These are phyloP conservation scores for Pythium biforme DNA, from an alignment of 352 stramenopile species.

Conservation along the genomic window DNA sequence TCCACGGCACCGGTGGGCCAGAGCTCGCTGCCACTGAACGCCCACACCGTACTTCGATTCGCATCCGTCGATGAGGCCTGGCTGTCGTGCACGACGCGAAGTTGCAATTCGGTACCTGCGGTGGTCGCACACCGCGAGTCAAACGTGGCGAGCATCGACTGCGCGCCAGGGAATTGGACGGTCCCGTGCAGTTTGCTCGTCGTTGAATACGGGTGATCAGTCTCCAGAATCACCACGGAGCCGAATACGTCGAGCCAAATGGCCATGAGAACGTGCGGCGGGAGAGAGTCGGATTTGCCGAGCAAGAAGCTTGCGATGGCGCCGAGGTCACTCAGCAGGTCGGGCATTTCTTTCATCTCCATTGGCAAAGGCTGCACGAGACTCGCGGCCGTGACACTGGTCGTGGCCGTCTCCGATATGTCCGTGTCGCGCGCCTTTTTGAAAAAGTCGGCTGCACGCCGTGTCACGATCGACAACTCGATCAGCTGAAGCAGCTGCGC, in stretches of 20 bases:
- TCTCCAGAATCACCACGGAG: conserved; percentile 57
- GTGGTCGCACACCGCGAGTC: conserved; percentile 59
- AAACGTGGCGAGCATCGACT: conserved; percentile 61
- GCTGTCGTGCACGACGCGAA: conserved; percentile 9
- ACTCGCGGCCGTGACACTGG: conserved; percentile 11
- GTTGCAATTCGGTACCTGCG: conserved; percentile 20
- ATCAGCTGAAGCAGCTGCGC: conserved; percentile 74
- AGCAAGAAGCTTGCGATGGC: conserved; percentile 63
- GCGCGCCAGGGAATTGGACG: conserved; percentile 52
- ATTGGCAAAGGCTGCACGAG: conserved; percentile 43
- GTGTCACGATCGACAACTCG: conserved; percentile 66
- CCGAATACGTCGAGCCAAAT: conserved; percentile 85
- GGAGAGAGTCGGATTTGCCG: conserved; percentile 40
- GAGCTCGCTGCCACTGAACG: conserved; percentile 19
- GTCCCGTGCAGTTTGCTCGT: conserved; percentile 30
- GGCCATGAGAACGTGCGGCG: conserved; percentile 53
- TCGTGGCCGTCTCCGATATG: not conserved
- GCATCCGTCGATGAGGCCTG: not conserved
- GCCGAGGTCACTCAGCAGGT: conserved; percentile 54
- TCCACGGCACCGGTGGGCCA: conserved; percentile 58
- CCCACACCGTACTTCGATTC: conserved; percentile 5
- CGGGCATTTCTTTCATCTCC: conserved; percentile 38
- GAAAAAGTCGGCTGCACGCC: conserved; percentile 24
- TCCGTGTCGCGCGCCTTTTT: not conserved
- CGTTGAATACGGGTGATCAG: conserved; percentile 51